phyloP scores from a whole-genome alignment of 331 rosid genomes.

The Erythrophleum ivorense region DNA sequence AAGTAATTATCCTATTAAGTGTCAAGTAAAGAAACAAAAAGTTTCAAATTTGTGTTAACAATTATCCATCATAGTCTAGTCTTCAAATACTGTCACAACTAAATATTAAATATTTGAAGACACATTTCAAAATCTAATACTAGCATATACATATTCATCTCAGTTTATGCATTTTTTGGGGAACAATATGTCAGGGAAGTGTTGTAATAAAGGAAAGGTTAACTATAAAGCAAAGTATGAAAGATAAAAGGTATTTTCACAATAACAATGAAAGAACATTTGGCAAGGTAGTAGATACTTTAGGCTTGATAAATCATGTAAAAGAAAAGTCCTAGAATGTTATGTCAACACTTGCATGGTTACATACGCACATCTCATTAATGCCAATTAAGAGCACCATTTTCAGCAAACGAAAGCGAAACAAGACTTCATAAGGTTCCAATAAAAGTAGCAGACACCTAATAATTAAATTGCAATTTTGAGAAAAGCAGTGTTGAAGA shows the following conservation, averaged over 20 bases:
- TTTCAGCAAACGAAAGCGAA: neutral
- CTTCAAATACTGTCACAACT: slow-evolving; percentile 14
- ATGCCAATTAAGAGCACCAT: neutral
- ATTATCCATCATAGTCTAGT: neutral
- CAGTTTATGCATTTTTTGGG: slow-evolving; percentile 20
- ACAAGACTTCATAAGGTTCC: neutral
- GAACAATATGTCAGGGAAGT: neutral
- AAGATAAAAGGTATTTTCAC: slow-evolving; percentile 2
- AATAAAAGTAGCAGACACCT: neutral
- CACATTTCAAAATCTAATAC: slow-evolving; percentile 11
- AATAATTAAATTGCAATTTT: slow-evolving; percentile 5
- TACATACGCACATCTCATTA: slow-evolving; percentile 1
- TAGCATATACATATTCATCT: neutral
- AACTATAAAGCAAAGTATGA: neutral
- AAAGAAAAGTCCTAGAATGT: slow-evolving; percentile 17
- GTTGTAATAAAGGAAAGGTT: slow-evolving; percentile 6
- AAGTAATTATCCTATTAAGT: neutral
- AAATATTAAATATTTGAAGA: neutral
- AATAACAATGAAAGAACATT: neutral
- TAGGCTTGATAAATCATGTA: slow-evolving; percentile 2
- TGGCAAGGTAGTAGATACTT: slow-evolving; percentile 17
- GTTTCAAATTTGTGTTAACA: neutral
- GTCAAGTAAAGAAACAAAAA: neutral
- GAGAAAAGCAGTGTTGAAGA: neutral
- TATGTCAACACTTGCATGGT: neutral